Evolutionary conservation across 176 grass and related monocot genomes (phyloP).

Genomic region (Oryza longistaminata): DNA sequence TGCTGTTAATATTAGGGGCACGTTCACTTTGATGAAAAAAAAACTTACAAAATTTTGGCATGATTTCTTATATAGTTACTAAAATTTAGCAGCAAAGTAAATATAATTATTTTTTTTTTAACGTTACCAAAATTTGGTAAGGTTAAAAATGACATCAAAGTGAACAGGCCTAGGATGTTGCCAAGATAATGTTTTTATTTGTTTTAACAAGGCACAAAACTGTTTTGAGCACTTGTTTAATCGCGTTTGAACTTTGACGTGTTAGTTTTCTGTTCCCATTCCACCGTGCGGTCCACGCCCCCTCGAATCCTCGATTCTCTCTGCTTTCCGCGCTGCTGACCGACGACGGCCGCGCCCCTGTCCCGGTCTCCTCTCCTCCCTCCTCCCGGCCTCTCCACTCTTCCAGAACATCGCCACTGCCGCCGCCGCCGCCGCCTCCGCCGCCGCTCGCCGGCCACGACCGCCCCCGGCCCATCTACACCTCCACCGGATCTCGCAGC

Average conservation of each 20-base stretch:
- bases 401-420: conserved; percentile 17
- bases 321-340: neutral
- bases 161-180: too few relatives aligned
- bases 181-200: too few relatives aligned
- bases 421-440: neutral
- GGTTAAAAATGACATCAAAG: too few relatives aligned
- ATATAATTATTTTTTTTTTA: too few relatives aligned
- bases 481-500: conserved; percentile 13
- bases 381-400: conserved; percentile 3
- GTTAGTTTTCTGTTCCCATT: neutral
- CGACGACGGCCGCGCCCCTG: neutral
- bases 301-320: neutral
- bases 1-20: too few relatives aligned
- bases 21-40: too few relatives aligned
- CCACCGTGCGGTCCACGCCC: neutral
- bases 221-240: too few relatives aligned
- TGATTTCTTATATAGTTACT: too few relatives aligned
- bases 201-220: too few relatives aligned
- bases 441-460: neutral
- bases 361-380: neutral
- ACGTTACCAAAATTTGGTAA: too few relatives aligned
- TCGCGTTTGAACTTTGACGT: neutral
- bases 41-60: too few relatives aligned
- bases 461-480: neutral
- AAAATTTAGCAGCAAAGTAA: too few relatives aligned